A percentile compares a stretch with the other conserved stretches of the same genome.
phyloP scores from a whole-genome alignment of 148 eudicot genomes.

The Chenopodium suecicum region DNA sequence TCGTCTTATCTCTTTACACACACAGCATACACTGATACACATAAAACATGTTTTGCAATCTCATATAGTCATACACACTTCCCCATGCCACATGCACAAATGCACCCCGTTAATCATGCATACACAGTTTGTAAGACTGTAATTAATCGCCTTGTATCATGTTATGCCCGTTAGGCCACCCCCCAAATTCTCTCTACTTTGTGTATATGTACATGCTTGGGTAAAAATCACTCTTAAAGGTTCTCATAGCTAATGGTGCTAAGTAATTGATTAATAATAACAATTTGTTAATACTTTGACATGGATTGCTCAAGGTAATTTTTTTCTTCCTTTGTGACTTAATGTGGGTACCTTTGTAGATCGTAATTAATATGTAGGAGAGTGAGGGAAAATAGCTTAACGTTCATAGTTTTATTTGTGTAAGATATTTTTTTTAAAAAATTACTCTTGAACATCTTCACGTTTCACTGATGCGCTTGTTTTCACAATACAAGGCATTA shows the following conservation, averaged over 20 bases:
- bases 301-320: neutral
- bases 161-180: neutral
- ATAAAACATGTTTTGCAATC: no score
- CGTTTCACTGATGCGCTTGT: neutral
- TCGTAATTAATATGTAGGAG: no score
- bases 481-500: neutral
- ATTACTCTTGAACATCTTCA: no score
- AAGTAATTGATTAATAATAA: neutral
- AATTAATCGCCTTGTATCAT: neutral
- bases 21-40: neutral
- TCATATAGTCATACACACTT: no score
- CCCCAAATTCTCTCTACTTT: neutral
- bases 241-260: neutral
- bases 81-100: neutral
- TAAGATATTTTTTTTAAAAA: no score
- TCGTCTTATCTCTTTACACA: neutral
- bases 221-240: no score
- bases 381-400: no score
- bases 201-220: neutral
- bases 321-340: neutral
- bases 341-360: no score
- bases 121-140: neutral
- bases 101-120: neutral
- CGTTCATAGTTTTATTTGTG: no score
- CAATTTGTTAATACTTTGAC: no score